Percentiles rank a stretch among this genome's conserved stretches.
These are phyloP conservation scores for Allomyces javanicus DNA, from an alignment of 192 early-diverging fungal species.

Conservation along the genomic window DNA sequence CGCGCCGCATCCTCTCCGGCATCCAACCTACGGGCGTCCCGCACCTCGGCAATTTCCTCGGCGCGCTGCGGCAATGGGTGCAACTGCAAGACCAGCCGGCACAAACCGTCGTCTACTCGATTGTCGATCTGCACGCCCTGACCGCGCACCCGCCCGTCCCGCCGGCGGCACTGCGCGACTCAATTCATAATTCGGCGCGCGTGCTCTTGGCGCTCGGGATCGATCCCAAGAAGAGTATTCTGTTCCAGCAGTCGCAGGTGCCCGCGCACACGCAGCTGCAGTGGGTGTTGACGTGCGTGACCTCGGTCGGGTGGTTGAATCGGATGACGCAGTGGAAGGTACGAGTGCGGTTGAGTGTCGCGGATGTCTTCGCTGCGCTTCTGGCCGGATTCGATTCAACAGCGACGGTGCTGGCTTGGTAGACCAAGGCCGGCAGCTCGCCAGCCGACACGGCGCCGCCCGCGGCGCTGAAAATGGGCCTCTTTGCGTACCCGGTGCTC, in stretches of 20 bases:
- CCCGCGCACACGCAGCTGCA: slow-evolving; percentile 54
- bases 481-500: slow-evolving; percentile 79
- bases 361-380: background rate
- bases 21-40: slow-evolving; percentile 88
- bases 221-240: slow-evolving; percentile 39
- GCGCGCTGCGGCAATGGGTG: slow-evolving; percentile 73
- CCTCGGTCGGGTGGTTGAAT: slow-evolving; percentile 69
- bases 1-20: slow-evolving; percentile 44
- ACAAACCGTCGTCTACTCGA: slow-evolving; percentile 36
- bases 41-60: slow-evolving; percentile 88
- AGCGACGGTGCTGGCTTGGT: too few relatives aligned
- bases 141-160: slow-evolving; percentile 35
- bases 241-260: slow-evolving; percentile 75
- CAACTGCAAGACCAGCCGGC: slow-evolving; percentile 33
- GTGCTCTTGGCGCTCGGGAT: slow-evolving; percentile 68
- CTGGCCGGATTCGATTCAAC: too few relatives aligned
- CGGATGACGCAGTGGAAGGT: slow-evolving; percentile 96
- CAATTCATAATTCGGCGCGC: slow-evolving; percentile 52
- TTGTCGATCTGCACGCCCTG: slow-evolving; percentile 82
- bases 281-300: slow-evolving; percentile 74
- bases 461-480: slow-evolving; percentile 21
- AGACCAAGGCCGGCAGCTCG: background rate
- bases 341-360: background rate
- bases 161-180: slow-evolving; percentile 22
- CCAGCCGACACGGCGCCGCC: too few relatives aligned